A percentile compares a stretch with the other conserved stretches of the same genome.
phyloP scores from a whole-genome alignment of 1,284 basidiomycete species.

The Amylostereum chailletii region DNA sequence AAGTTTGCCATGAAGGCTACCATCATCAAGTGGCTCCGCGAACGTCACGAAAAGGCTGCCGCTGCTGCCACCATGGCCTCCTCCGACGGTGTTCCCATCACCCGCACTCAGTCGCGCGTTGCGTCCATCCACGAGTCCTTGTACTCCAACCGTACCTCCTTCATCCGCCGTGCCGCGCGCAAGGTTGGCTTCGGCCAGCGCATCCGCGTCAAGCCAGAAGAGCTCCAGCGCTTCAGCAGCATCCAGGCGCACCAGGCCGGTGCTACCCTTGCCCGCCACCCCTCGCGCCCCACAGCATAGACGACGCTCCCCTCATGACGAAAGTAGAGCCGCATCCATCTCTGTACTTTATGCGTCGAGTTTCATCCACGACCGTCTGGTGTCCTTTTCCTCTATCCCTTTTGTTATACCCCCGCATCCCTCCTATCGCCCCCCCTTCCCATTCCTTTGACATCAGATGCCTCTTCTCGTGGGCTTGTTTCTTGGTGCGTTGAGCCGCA shows the following conservation, averaged over 20 bases:
- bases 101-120: conserved; percentile 81
- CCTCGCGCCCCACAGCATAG: conserved; percentile 45
- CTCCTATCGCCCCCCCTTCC: too few relatives aligned
- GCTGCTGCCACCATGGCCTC: conserved; percentile 32
- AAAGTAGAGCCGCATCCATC: too few relatives aligned
- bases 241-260: conserved; percentile 79
- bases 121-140: conserved; percentile 89
- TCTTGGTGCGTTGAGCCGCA: too few relatives aligned
- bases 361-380: too few relatives aligned
- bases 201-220: conserved; percentile 74
- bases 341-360: too few relatives aligned
- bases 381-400: too few relatives aligned
- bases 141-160: conserved; percentile 88
- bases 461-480: too few relatives aligned
- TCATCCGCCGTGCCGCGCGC: conserved; percentile 79
- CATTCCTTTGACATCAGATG: too few relatives aligned
- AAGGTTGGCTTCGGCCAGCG: conserved; percentile 81
- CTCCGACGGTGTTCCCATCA: conserved; percentile 66
- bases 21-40: conserved; percentile 76
- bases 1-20: conserved; percentile 95
- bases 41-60: conserved; percentile 49
- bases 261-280: conserved; percentile 69
- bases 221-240: conserved; percentile 75
- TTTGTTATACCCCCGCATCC: too few relatives aligned
- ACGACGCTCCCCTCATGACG: neutral